A percentile compares a stretch with the other conserved stretches of the same genome.
These are phyloP conservation scores for Oxytropis ochrocephala DNA, from an alignment of 306 rosid genomes.

Conservation along the genomic window DNA sequence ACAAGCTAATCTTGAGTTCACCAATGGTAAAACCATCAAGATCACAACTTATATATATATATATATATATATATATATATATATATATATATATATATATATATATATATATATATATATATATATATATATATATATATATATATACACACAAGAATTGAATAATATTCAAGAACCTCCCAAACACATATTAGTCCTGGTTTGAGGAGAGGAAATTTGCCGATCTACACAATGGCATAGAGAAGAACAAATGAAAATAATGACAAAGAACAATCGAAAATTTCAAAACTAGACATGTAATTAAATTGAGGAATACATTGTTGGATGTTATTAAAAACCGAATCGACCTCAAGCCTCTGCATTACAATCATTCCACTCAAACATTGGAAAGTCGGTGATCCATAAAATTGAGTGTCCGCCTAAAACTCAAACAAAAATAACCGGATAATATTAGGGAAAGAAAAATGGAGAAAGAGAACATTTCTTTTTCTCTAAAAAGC, in stretches of 20 bases:
- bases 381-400: constrained; percentile 97
- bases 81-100: too few species aligned
- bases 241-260: background rate
- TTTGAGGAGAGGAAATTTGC: background rate
- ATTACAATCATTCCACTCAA: constrained; percentile 92
- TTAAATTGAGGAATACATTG: background rate
- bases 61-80: too few species aligned
- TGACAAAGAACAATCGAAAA: background rate
- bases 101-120: too few species aligned
- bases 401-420: constrained; percentile 80
- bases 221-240: background rate
- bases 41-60: too few species aligned
- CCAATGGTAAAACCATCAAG: too few species aligned
- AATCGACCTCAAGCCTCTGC: constrained; percentile 86
- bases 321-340: constrained; percentile 5
- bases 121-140: too few species aligned
- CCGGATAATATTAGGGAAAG: too few species aligned
- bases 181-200: background rate
- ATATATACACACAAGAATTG: too few species aligned
- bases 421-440: too few species aligned
- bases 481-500: too few species aligned
- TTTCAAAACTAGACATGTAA: background rate
- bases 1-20: too few species aligned
- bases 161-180: background rate
- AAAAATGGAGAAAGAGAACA: too few species aligned